Conservation (phyloP, 139 green algal species). For the Diplosphaera chodatii region DNA sequence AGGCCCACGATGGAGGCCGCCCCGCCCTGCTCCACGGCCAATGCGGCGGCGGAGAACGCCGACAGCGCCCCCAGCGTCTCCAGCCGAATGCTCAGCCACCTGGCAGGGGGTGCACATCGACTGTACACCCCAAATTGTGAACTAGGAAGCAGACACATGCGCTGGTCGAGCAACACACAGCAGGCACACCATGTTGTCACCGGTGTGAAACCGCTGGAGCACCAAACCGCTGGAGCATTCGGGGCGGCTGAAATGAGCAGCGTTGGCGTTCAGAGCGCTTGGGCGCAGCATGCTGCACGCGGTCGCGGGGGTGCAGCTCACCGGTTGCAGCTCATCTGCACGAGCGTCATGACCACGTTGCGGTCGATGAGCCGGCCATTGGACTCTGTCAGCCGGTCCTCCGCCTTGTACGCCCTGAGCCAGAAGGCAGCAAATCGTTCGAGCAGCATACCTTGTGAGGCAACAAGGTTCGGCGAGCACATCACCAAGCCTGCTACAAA, state of each 20-base stretch:
- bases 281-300: too few relatives aligned
- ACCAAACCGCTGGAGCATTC: too few relatives aligned
- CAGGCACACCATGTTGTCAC: too few relatives aligned
- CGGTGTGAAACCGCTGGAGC: too few relatives aligned
- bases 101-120: background rate
- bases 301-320: too few relatives aligned
- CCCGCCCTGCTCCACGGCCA: constrained; percentile 54
- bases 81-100: constrained; percentile 29
- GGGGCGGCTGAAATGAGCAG: too few relatives aligned
- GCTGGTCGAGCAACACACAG: too few relatives aligned
- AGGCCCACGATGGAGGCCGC: constrained; percentile 39
- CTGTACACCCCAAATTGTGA: background rate
- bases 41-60: constrained; percentile 43
- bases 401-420: constrained; percentile 12
- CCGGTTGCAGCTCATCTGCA: constrained; percentile 46
- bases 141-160: too few relatives aligned
- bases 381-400: constrained; percentile 25
- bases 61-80: constrained; percentile 49
- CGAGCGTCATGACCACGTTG: constrained; percentile 37
- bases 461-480: too few relatives aligned
- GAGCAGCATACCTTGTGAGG: too few relatives aligned
- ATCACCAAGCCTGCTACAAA: too few relatives aligned
- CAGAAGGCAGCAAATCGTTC: background rate
- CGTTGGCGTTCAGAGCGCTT: too few relatives aligned
- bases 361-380: constrained; percentile 34